Percentiles rank a stretch among this genome's conserved stretches.
Conservation (phyloP, 345 rosid genomes). For the Salix koriyanagi region DNA sequence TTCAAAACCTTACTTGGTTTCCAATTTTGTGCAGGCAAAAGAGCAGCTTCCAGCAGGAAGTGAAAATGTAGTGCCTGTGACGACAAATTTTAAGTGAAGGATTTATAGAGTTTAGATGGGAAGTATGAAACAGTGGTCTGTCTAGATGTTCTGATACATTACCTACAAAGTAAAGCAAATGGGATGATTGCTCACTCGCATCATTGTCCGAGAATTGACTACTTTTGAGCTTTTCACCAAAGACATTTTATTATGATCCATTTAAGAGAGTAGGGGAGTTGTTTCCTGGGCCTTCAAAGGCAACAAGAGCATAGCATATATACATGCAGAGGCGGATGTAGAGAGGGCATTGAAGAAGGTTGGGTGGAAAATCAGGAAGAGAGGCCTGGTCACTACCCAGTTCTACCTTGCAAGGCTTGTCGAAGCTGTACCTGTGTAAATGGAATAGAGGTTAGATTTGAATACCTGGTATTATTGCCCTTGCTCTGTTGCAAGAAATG, state of each 20-base stretch:
- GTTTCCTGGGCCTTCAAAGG: constrained; percentile 97
- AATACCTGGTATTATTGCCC: background rate
- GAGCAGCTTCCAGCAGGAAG: constrained; percentile 42
- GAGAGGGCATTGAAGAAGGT: constrained; percentile 74
- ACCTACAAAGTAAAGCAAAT: constrained; percentile 88
- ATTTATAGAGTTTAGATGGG: constrained; percentile 75
- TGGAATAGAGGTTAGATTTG: constrained; percentile 25
- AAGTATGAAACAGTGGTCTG: constrained; percentile 80
- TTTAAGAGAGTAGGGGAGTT: constrained; percentile 85
- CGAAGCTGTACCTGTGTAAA: constrained; percentile 72
- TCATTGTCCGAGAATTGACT: constrained; percentile 79
- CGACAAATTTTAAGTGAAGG: constrained; percentile 82
- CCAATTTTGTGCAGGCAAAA: constrained; percentile 50
- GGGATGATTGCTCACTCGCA: constrained; percentile 93
- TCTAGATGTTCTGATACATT: constrained; percentile 87
- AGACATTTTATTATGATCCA: constrained; percentile 74
- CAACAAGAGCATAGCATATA: constrained; percentile 89
- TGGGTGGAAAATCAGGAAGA: constrained; percentile 85
- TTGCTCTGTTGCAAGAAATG: background rate
- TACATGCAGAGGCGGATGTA: constrained; percentile 83
- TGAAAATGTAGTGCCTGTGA: constrained; percentile 23
- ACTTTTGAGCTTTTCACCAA: constrained; percentile 86
- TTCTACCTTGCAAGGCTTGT: constrained; percentile 83
- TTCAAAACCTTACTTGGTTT: constrained; percentile 25
- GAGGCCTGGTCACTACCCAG: constrained; percentile 70